Percentiles rank a stretch among this genome's conserved stretches.
phyloP scores from a whole-genome alignment of 345 rosid species.

The Erucastrum elatum region DNA sequence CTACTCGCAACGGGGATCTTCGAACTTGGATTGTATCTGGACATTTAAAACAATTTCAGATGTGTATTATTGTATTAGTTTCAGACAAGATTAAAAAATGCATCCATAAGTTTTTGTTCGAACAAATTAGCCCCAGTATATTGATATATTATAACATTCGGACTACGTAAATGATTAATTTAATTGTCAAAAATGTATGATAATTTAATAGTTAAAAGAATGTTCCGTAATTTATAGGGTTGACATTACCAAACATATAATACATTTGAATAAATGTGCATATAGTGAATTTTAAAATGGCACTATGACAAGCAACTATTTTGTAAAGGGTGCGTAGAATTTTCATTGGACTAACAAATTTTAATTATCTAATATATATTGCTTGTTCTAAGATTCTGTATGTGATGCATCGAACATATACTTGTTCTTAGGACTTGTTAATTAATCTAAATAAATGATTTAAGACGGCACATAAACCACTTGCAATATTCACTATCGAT shows the following conservation, averaged over 20 bases:
- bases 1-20: too few species aligned
- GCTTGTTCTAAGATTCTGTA: constrained; percentile 33
- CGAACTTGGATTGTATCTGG: too few species aligned
- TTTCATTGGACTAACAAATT: background rate
- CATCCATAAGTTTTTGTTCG: background rate
- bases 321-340: background rate
- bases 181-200: background rate
- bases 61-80: too few species aligned
- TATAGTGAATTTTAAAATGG: background rate
- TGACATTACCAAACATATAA: constrained; percentile 25
- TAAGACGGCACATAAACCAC: constrained; percentile 38
- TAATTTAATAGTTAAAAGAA: background rate
- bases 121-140: background rate
- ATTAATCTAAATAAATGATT: constrained; percentile 18
- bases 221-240: constrained; percentile 6
- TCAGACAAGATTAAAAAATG: background rate
- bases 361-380: background rate
- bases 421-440: constrained; percentile 4
- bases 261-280: constrained; percentile 8
- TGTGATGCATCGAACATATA: constrained; percentile 29
- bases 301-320: background rate
- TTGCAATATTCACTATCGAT: constrained; percentile 21
- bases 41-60: background rate
- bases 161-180: background rate
- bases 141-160: background rate